Evolutionary conservation across 345 rosid species (phyloP).

Genomic region (Eucalyptus leucophloia): DNA sequence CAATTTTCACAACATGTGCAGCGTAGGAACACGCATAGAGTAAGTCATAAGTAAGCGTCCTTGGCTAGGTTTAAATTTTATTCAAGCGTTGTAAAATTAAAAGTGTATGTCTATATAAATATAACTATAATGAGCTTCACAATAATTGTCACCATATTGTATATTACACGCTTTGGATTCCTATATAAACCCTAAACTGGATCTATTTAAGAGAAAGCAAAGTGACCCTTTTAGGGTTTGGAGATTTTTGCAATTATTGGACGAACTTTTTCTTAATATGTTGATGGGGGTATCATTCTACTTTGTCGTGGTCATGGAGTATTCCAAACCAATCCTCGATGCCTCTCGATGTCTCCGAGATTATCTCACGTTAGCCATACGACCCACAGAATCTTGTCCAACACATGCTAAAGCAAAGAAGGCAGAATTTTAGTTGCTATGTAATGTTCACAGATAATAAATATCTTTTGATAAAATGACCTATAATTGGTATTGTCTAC

Average conservation of each 20-base stretch:
- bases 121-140: neutral
- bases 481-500: neutral
- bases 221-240: neutral
- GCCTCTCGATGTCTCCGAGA: neutral
- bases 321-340: neutral
- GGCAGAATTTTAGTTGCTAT: neutral
- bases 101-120: neutral
- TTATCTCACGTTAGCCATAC: neutral
- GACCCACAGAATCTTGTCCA: neutral
- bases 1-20: neutral
- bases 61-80: neutral
- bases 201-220: neutral
- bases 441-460: neutral
- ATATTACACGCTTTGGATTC: neutral
- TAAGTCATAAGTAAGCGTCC: neutral
- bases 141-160: neutral
- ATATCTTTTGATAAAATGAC: neutral
- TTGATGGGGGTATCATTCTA: neutral
- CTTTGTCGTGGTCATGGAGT: neutral
- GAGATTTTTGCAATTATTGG: neutral
- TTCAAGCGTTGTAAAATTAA: neutral
- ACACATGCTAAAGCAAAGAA: neutral
- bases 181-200: neutral
- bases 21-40: neutral
- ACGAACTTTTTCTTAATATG: neutral